Conservation (phyloP, 441 rosid species). For the Sinapis alba region DNA sequence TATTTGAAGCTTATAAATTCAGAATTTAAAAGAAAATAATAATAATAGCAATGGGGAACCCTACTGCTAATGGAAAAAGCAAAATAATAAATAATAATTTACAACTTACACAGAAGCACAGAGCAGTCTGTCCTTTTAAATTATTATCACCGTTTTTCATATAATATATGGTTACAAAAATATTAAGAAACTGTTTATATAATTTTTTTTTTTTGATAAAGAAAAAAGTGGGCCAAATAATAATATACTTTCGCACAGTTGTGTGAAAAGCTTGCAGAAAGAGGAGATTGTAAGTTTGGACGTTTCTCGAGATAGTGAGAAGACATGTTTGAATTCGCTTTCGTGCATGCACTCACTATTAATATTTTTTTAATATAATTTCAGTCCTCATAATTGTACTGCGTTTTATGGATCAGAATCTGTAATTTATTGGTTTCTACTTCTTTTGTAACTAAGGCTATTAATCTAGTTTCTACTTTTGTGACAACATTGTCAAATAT, state of each 20-base stretch:
- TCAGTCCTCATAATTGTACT: constrained; percentile 28
- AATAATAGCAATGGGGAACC: constrained; percentile 39
- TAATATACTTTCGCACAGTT: constrained; percentile 33
- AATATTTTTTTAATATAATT: constrained; percentile 26
- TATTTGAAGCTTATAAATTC: constrained; percentile 42
- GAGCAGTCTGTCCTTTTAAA: constrained; percentile 42
- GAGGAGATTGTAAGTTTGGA: constrained; percentile 38
- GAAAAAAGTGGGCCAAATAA: constrained; percentile 35
- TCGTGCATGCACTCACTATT: constrained; percentile 34
- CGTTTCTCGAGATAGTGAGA: constrained; percentile 44
- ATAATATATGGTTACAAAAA: background rate
- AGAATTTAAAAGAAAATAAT: constrained; percentile 1
- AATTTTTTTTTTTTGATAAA: background rate
- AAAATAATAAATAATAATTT: constrained; percentile 44
- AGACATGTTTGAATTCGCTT: constrained; percentile 28
- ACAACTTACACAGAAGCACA: constrained; percentile 42
- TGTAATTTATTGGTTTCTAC: constrained; percentile 32
- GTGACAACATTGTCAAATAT: constrained; percentile 37
- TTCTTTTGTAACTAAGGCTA: background rate
- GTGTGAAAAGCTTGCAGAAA: constrained; percentile 41
- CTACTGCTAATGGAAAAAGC: constrained; percentile 39
- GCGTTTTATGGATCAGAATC: constrained; percentile 18
- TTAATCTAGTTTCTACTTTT: constrained; percentile 30
- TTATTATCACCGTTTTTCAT: constrained; percentile 33
- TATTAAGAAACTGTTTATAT: background rate